Evolutionary conservation across 2,329 filamentous ascomycete genomes (phyloP), one percentile per base, ranked within the genome.

Genomic region (Podosphaera leucotricha): DNA sequence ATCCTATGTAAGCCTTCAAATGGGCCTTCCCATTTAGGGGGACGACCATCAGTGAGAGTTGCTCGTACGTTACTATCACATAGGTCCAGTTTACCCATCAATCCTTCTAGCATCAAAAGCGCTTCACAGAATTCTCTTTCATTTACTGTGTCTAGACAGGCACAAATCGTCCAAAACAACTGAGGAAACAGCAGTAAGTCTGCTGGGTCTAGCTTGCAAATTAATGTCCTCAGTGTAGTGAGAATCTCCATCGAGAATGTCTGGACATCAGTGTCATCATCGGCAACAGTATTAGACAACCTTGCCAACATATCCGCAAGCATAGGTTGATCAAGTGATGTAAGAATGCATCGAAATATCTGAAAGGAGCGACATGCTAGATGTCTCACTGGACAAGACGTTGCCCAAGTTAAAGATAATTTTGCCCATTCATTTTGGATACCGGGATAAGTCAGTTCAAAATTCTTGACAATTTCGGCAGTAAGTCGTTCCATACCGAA

Each of bases 161-260:
- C 90, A 54, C 86, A 94, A 0, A 83, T 93, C 0, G 87, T 92
- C 92, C 92, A 98, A 61, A 98, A 95, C 1, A 98, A 66, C 55
- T 95, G 87, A 1, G 90, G 90, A 51, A 93, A 94, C n/a, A 77
- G 75, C 41, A 92, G 62, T 1, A 98, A 67, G 57, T 86, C 80
- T 33, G 80, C 72, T 0, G 80, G 69, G 18, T 86, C 77, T 22
- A 95, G 65, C 45, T 87, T 90, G 51, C 76, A 72, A 46, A 98
- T 92, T 38, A 98, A 79, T 0, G 85, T 85, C 56, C 92, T 86
- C 43, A 98, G 61, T 0, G 92, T 98, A 0, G 86, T 94, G 44
- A 98, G 62, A 46, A 98, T 95, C 58, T 98, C 92, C 78, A 95
- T 87, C 0, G 90, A 92, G 55, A 98, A 98, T 0, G 85, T 87